Percentiles rank a stretch among this genome's conserved stretches.
phyloP scores from a whole-genome alignment of 441 rosid genomes.

The Macaranga tanarius region DNA sequence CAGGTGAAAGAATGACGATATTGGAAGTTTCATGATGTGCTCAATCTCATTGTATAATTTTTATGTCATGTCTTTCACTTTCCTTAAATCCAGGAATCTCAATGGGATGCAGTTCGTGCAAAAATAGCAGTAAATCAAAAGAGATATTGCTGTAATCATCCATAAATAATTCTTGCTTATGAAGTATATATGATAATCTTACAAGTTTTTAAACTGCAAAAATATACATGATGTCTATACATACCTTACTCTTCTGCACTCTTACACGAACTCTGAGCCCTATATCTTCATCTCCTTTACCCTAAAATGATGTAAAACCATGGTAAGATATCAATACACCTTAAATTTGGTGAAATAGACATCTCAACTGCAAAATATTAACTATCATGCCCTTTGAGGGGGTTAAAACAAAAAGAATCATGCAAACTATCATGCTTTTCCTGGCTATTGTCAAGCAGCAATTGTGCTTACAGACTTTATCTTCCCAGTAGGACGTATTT shows the following conservation, averaged over 20 bases:
- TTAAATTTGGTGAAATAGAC: slow-evolving; percentile 8
- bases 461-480: slow-evolving; percentile 77
- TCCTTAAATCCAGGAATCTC: not conserved
- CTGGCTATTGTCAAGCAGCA: slow-evolving; percentile 12
- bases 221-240: not conserved
- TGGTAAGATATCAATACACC: not conserved
- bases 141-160: slow-evolving; percentile 1
- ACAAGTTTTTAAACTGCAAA: not conserved
- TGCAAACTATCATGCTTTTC: not conserved
- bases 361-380: not conserved
- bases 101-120: not conserved
- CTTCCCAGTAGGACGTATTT: slow-evolving; percentile 93
- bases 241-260: slow-evolving; percentile 98
- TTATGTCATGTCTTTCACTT: not conserved
- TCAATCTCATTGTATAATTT: not conserved
- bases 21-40: not conserved
- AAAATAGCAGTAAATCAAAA: not conserved
- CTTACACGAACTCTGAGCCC: slow-evolving; percentile 94
- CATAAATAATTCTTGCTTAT: not conserved
- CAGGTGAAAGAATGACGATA: not conserved
- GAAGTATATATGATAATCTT: not conserved
- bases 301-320: slow-evolving; percentile 37
- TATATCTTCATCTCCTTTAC: slow-evolving; percentile 89
- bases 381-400: not conserved
- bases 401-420: not conserved